A percentile compares a stretch with the other conserved stretches of the same genome.
Conservation (phyloP, 306 rosid species). For the Prunus davidiana region DNA sequence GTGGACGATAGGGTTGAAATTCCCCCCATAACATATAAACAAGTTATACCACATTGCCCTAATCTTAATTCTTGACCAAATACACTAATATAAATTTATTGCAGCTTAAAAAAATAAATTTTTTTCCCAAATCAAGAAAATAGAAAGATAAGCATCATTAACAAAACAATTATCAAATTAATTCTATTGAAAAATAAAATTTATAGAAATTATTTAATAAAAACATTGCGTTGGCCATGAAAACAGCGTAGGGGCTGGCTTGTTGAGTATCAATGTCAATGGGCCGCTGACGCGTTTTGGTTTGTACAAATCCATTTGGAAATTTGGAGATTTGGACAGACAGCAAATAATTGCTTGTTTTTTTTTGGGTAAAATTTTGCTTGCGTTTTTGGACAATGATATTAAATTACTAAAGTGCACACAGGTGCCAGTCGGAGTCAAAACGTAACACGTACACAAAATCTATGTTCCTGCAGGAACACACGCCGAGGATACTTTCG, state of each 20-base stretch:
- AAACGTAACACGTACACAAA: neutral
- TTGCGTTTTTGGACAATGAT: neutral
- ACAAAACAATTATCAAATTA: neutral
- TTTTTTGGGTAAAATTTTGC: neutral
- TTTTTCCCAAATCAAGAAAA: neutral
- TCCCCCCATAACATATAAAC: no score
- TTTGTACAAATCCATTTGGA: neutral
- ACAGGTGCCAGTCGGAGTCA: neutral
- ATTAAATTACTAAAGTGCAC: neutral
- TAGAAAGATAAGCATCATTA: neutral
- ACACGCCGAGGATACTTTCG: neutral
- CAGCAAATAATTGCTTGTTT: neutral
- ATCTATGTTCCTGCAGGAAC: neutral
- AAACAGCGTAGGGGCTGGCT: neutral
- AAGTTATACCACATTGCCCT: no score
- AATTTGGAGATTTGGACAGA: neutral
- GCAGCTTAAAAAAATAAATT: neutral
- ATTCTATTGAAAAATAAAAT: neutral
- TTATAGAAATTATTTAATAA: neutral
- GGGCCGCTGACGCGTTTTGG: neutral
- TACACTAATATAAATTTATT: neutral
- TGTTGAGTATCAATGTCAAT: neutral
- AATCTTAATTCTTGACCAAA: neutral
- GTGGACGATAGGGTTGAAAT: accelerated
- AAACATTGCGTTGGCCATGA: neutral